Evolutionary conservation across 2,329 filamentous ascomycete species (phyloP).

Genomic region (Tetracladium maxilliforme): DNA sequence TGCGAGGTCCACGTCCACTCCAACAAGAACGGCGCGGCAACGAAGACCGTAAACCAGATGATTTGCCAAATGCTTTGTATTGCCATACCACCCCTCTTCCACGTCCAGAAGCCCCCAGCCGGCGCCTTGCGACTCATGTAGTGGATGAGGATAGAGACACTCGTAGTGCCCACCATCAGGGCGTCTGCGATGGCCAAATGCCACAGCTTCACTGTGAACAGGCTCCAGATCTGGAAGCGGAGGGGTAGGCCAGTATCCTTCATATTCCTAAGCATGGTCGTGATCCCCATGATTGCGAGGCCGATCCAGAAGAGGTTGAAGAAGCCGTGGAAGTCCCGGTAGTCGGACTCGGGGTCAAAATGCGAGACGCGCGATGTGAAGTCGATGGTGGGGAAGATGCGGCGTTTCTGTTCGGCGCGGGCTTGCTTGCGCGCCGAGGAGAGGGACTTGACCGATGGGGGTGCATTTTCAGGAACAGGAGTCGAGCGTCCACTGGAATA

Average conservation of each 20-base stretch:
- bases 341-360: conserved; percentile 84
- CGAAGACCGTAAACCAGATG: conserved; percentile 70
- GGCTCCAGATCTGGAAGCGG: conserved; percentile 71
- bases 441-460: conserved; percentile 78
- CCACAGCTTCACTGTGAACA: conserved; percentile 81
- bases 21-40: conserved; percentile 67
- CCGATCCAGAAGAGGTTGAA: conserved; percentile 98
- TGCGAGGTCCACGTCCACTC: conserved; percentile 96
- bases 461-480: conserved; percentile 75
- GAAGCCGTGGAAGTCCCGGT: conserved; percentile 91
- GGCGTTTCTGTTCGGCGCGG: conserved; percentile 65
- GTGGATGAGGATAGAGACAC: conserved; percentile 60
- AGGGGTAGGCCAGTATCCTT: conserved; percentile 87
- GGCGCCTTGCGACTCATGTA: conserved; percentile 30
- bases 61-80: conserved; percentile 74
- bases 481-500: conserved; percentile 60
- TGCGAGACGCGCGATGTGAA: conserved; percentile 86
- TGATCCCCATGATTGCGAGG: conserved; percentile 91
- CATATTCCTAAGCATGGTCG: conserved; percentile 81
- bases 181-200: conserved; percentile 74
- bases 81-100: conserved; percentile 63
- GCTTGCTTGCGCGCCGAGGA: conserved; percentile 74
- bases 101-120: too few species aligned
- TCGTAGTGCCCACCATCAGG: conserved; percentile 69
- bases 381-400: conserved; percentile 84